A percentile compares a stretch with the other conserved stretches of the same genome.
Evolutionary conservation across 805 yeast species (phyloP).

Genomic region (Candida ovalis): DNA sequence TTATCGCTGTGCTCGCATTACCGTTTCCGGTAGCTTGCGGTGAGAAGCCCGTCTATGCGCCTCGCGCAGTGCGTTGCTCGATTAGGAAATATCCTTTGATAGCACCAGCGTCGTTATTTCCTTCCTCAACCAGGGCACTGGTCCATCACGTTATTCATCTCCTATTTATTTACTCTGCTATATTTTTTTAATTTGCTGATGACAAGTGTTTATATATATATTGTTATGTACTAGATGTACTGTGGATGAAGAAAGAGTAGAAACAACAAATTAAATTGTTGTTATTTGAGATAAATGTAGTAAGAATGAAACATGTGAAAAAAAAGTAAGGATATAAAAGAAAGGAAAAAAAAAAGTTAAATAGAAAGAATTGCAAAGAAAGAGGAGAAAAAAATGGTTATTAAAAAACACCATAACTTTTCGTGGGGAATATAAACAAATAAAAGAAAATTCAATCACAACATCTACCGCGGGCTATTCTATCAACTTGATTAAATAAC

Average conservation of each 20-base stretch:
- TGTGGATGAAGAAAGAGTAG: conserved; percentile 1
- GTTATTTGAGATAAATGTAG: too few species aligned
- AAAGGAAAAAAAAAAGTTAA: background rate
- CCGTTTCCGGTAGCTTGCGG: background rate
- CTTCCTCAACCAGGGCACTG: too few species aligned
- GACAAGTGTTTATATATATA: background rate
- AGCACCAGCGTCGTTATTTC: background rate
- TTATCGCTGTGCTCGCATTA: background rate
- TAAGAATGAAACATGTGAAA: background rate
- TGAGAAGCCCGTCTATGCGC: background rate
- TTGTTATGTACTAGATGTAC: background rate
- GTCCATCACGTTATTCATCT: too few species aligned
- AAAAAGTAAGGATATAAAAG: background rate
- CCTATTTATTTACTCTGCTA: background rate
- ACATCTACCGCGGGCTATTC: conserved; percentile 45
- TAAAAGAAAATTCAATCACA: conserved; percentile 36
- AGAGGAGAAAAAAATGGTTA: background rate
- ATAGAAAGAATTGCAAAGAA: background rate
- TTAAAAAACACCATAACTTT: too few species aligned
- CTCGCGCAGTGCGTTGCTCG: too few species aligned
- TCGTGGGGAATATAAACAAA: background rate
- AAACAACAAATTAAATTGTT: background rate
- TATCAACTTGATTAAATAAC: conserved; percentile 52
- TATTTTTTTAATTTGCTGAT: background rate
- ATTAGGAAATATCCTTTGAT: too few species aligned